Evolutionary conservation across 306 rosid genomes (phyloP).

Genomic region (Rosa lucieae): DNA sequence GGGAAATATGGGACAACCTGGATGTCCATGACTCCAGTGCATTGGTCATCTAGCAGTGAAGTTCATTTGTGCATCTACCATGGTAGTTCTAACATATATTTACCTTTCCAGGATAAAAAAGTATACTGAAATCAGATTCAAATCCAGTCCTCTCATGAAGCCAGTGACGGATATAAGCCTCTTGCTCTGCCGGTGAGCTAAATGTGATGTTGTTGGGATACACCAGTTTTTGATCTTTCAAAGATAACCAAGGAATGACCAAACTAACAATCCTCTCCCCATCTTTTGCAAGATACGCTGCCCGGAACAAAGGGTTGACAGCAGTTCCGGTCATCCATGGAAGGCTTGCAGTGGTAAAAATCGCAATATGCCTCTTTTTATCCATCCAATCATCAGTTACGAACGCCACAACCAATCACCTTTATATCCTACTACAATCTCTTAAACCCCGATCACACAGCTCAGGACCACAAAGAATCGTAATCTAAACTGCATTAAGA

Average conservation of each 20-base stretch:
- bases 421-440: neutral
- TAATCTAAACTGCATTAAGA: slow-evolving; percentile 4
- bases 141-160: slow-evolving; percentile 79
- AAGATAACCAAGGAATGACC: slow-evolving; percentile 89
- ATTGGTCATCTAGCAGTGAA: neutral
- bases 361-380: slow-evolving; percentile 68
- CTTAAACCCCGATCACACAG: neutral
- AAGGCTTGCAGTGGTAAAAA: slow-evolving; percentile 97
- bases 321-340: slow-evolving; percentile 99
- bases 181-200: slow-evolving; percentile 64
- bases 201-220: slow-evolving; percentile 76
- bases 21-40: slow-evolving; percentile 1
- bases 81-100: slow-evolving; percentile 12
- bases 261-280: slow-evolving; percentile 69
- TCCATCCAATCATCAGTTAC: slow-evolving; percentile 53
- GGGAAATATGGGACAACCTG: neutral
- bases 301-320: slow-evolving; percentile 92
- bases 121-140: slow-evolving; percentile 47
- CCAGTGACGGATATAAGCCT: slow-evolving; percentile 71
- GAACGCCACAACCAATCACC: slow-evolving; percentile 19
- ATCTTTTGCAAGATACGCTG: slow-evolving; percentile 69
- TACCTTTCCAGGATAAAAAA: slow-evolving; percentile 86
- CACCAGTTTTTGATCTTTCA: slow-evolving; percentile 67
- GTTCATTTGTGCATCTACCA: neutral
- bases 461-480: neutral